Evolutionary conservation across 2,329 filamentous ascomycete genomes (phyloP), one percentile per base, ranked within the genome.

Genomic region (Ophiocordyceps camponoti-leonardi): DNA sequence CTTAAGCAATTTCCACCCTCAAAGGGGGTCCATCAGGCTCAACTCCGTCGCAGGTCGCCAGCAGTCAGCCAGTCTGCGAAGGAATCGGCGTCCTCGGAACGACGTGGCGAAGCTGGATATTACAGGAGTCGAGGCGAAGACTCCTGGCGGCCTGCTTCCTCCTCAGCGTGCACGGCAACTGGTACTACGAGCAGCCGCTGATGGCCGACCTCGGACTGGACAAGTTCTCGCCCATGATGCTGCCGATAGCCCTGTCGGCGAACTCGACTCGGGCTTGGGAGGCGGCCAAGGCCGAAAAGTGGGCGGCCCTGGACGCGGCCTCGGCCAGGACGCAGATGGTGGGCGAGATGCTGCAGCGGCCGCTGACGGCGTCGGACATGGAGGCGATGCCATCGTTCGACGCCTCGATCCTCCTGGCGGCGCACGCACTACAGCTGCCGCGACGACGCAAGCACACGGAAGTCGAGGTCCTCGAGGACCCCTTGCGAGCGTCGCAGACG

Each of bases 61-160:
- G 59, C 49, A 50, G 53, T 46, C 59, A 60, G 50, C 56, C 53
- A 43, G 51, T 52, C 41, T 57, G 56, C 47, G 47, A 47, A 41
- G 45, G 54, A 23, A 45, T 53, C 23, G 50, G 53, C 19, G 47
- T 48, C 43, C 48, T 46, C 8, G 49, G 45, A 50, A 59, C 43
- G 56, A 52, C 26, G 53, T 78, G 75, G 75, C 61, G 59, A 37
- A 53, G 58, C 48, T 79, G 75, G 75, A 56, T 77, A 39, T 59
- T 69, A 42, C 56, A 59, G 44, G 75, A 79, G 57, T 63, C 70
- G 8, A 64, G 62, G 46, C 68, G 72, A 46, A 68, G 75, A 40
- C 63, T 79, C 26, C 59, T 76, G n/a, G 63, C 69, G 31, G 68
- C 67, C 14, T 78, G 72, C 58, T 75, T 77, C 56, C 58, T 75